Evolutionary conservation across 345 rosid genomes (phyloP).

Genomic region (Citrus maxima): DNA sequence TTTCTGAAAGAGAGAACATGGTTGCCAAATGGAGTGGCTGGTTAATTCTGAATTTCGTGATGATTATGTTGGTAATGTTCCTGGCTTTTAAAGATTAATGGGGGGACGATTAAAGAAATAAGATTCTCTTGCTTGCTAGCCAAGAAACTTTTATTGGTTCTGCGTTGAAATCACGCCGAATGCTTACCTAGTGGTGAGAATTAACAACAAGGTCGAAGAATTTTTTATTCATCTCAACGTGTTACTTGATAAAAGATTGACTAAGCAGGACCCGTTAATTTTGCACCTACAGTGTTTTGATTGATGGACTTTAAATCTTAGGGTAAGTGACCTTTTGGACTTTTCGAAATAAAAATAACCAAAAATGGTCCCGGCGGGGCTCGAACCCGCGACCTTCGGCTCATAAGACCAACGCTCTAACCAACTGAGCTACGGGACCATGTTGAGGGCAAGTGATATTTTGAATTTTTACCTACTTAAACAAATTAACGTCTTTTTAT

Average conservation of each 20-base stretch:
- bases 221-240: no score
- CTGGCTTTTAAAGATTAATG: background rate
- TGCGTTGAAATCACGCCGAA: background rate
- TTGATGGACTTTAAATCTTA: no score
- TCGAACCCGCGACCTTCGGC: slow-evolving; percentile 98
- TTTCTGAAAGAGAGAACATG: slow-evolving; percentile 30
- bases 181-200: background rate
- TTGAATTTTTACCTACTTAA: accelerated
- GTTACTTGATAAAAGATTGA: no score
- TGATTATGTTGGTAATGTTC: background rate
- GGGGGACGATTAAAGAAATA: background rate
- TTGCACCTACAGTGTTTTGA: no score
- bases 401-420: slow-evolving; percentile 99
- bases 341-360: no score
- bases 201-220: no score
- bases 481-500: no score
- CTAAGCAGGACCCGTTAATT: no score
- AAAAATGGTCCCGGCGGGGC: slow-evolving; percentile 78
- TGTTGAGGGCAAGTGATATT: no score
- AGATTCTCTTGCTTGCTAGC: background rate
- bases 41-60: background rate
- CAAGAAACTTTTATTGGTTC: background rate
- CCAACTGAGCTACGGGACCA: slow-evolving; percentile 99
- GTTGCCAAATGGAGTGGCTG: background rate
- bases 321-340: no score